A percentile compares a stretch with the other conserved stretches of the same genome.
These are phyloP conservation scores for Knoxia roxburghii DNA, from an alignment of 257 asterid genomes.

Conservation along the genomic window DNA sequence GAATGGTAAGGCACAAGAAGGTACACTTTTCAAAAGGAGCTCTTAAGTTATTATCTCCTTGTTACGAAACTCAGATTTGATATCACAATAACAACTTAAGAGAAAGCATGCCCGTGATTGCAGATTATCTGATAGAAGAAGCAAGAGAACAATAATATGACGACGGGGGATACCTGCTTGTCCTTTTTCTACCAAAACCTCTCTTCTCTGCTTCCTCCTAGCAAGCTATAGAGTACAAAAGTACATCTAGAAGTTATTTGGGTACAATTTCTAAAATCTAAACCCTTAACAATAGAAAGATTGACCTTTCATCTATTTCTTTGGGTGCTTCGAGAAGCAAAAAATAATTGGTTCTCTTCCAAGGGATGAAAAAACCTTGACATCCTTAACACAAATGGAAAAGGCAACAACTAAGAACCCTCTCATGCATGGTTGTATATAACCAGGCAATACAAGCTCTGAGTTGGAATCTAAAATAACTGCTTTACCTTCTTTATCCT, in stretches of 20 bases:
- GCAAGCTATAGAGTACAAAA: background rate
- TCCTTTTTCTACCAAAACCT: background rate
- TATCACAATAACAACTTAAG: background rate
- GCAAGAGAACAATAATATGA: background rate
- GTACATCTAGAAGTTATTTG: background rate
- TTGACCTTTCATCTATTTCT: background rate
- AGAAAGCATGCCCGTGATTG: background rate
- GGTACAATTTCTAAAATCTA: background rate
- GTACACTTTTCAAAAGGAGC: background rate
- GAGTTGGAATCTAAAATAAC: background rate
- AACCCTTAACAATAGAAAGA: background rate
- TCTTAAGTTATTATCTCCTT: background rate
- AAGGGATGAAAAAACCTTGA: background rate
- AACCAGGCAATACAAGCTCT: background rate
- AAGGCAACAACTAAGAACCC: background rate
- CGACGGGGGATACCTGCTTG: background rate
- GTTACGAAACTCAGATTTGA: background rate
- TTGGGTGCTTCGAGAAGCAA: background rate
- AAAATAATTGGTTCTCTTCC: background rate
- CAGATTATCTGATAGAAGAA: background rate
- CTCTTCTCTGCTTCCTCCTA: background rate
- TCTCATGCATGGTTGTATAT: background rate
- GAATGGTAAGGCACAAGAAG: background rate
- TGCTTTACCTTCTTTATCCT: background rate
- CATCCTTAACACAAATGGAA: background rate